Percentiles rank a stretch among this genome's conserved stretches.
These are phyloP conservation scores for Rosa multiflora DNA, from an alignment of 306 rosid genomes.

Conservation along the genomic window DNA sequence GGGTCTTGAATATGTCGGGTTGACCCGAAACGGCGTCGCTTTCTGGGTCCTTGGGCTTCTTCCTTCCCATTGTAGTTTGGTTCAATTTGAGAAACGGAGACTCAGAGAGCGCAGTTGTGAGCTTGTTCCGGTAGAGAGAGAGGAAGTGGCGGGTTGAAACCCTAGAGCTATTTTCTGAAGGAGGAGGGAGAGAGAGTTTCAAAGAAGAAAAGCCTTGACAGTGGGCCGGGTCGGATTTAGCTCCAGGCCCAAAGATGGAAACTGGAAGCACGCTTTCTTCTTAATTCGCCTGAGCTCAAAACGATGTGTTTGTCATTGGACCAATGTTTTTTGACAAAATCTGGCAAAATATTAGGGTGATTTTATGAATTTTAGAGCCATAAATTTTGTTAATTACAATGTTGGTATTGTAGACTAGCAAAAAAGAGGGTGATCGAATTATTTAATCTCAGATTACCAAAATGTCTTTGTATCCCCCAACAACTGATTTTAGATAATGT, in stretches of 20 bases:
- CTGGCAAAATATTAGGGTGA: too few species aligned
- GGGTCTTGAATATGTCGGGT: slow-evolving; percentile 48
- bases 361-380: too few species aligned
- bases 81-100: background rate
- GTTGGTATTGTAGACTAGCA: too few species aligned
- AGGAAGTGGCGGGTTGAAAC: background rate
- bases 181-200: background rate
- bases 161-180: background rate
- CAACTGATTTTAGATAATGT: too few species aligned
- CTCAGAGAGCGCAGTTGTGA: background rate
- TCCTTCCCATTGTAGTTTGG: slow-evolving; percentile 52
- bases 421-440: too few species aligned
- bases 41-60: slow-evolving; percentile 37
- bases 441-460: too few species aligned
- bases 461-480: too few species aligned
- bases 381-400: too few species aligned
- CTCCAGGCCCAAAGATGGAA: background rate
- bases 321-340: too few species aligned
- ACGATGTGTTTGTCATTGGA: too few species aligned
- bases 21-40: slow-evolving; percentile 38
- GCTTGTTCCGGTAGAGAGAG: background rate
- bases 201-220: background rate
- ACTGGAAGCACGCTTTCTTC: too few species aligned
- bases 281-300: too few species aligned
- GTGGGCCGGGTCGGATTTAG: background rate